Percentiles rank a stretch among this genome's conserved stretches.
phyloP scores from a whole-genome alignment of 768 basidiomycete genomes.

The Kwoniella dejecticola region DNA sequence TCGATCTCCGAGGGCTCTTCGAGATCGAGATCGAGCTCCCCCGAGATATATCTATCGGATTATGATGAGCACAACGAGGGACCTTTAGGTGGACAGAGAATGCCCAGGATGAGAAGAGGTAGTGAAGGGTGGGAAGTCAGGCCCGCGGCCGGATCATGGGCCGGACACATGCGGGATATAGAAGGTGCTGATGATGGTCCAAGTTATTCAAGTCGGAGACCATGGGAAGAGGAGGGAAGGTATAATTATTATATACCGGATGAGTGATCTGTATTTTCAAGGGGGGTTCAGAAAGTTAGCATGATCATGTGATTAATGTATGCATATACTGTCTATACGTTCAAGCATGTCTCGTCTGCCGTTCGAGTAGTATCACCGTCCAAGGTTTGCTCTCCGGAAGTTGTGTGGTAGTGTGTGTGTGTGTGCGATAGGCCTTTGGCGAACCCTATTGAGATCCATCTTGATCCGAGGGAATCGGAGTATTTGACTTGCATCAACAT shows the following conservation, averaged over 20 bases:
- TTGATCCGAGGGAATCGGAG: too few species aligned
- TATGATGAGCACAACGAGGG: conserved; percentile 45
- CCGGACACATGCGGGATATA: neutral
- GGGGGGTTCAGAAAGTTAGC: neutral
- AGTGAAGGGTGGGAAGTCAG: conserved; percentile 54
- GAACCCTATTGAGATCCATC: too few species aligned
- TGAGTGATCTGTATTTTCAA: neutral
- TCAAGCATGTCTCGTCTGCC: too few species aligned
- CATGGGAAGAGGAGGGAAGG: conserved; percentile 22
- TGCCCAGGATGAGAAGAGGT: conserved; percentile 42
- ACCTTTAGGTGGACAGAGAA: conserved; percentile 14
- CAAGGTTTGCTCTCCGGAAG: too few species aligned
- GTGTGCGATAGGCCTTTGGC: neutral
- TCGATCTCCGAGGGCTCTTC: conserved; percentile 7
- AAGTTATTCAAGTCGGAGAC: conserved; percentile 1
- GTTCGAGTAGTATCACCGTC: too few species aligned
- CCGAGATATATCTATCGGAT: conserved; percentile 52
- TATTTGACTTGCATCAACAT: neutral
- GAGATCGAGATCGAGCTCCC: conserved; percentile 35
- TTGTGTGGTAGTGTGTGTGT: neutral
- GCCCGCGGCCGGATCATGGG: conserved; percentile 10
- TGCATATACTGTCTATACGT: neutral
- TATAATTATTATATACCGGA: conserved; percentile 26
- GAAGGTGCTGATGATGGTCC: conserved; percentile 11
- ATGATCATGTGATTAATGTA: neutral